Evolutionary conservation across 2,329 filamentous ascomycete genomes (phyloP).

Genomic region (Phyllosticta citrichinensis): DNA sequence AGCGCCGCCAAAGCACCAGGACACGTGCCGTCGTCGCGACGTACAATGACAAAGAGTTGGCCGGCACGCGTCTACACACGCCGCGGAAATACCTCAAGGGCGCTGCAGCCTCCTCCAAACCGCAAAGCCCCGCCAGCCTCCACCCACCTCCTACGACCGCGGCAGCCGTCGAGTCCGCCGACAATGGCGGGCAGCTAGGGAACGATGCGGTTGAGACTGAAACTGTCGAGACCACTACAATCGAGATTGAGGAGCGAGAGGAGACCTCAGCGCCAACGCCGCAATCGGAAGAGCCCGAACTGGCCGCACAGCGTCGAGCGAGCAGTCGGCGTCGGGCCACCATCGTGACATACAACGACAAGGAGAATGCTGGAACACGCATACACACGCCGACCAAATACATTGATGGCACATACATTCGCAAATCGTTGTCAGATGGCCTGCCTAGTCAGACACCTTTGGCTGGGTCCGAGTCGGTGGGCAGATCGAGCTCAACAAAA

Average conservation of each 20-base stretch:
- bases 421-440: conserved; percentile 17
- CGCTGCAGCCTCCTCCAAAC: not conserved
- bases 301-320: conserved; percentile 27
- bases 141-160: not conserved
- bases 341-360: conserved; percentile 56
- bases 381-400: conserved; percentile 45
- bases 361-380: conserved; percentile 51
- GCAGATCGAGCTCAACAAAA: not conserved
- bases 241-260: conserved; percentile 14
- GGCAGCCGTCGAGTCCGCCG: not conserved
- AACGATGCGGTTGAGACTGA: conserved; percentile 15
- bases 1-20: conserved; percentile 41
- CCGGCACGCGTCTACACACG: conserved; percentile 52
- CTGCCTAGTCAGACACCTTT: conserved; percentile 12
- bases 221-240: conserved; percentile 14
- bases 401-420: conserved; percentile 17
- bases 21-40: conserved; percentile 45
- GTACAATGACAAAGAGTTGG: conserved; percentile 57
- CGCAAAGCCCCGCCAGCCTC: not conserved
- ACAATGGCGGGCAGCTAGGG: not conserved
- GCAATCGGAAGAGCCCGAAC: conserved; percentile 15
- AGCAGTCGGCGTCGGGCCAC: conserved; percentile 47
- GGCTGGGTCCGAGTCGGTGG: not conserved
- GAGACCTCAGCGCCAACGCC: conserved; percentile 13
- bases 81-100: conserved; percentile 31